Base-by-base conservation (phyloP, 2,329 filamentous ascomycete genomes). In the Clathrospora elynae region DNA sequence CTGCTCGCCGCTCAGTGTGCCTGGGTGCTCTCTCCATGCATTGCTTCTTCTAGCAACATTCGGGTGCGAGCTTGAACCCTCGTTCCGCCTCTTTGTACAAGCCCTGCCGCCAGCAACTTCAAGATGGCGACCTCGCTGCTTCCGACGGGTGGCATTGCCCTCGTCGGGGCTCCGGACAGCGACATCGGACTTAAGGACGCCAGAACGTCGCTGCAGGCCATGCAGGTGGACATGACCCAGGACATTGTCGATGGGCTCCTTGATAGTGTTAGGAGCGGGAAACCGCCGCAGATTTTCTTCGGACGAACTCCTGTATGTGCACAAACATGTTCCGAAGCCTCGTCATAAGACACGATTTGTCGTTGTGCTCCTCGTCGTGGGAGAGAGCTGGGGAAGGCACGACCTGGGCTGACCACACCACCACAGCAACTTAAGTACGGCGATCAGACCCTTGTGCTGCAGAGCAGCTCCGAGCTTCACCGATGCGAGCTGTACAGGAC, bases 401-500 rank as follows among this genome's bases (percentile, higher is more conserved):
- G 36, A 61, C 51, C 46, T 53, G 48, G 38, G 59, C 66, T 70
- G 47, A 70, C 65, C 33, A 51, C 40, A 41, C 46, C 32, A 53
- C 51, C 49, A 57, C 56, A 80, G 68, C 76, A 77, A 63, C 74
- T 85, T 48, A 77, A 78, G 56, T 79, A 78, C 57, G 81, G 78
- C 52, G 76, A 76, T 63, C 80, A 80, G 61, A 76, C 76, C 20
- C 75, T 82, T 49, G 70, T 76, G 20, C 74, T 85, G 56, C 74
- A 77, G 46, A 73, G 79, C 52, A 75, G 69, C 44, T 64, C 78
- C 46, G 79, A 83, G 61, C 73, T 72, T 26, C 75, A 78, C 57
- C 75, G 76, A 46, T 78, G 78, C 53, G 82, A 85, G 67, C 67
- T 86, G 48, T 86, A 84, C 71, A 66, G 62, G 33, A 62, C 71